These are phyloP conservation scores for Exophiala mesophila DNA, from an alignment of 2,329 filamentous ascomycete genomes.

Conservation along the genomic window DNA sequence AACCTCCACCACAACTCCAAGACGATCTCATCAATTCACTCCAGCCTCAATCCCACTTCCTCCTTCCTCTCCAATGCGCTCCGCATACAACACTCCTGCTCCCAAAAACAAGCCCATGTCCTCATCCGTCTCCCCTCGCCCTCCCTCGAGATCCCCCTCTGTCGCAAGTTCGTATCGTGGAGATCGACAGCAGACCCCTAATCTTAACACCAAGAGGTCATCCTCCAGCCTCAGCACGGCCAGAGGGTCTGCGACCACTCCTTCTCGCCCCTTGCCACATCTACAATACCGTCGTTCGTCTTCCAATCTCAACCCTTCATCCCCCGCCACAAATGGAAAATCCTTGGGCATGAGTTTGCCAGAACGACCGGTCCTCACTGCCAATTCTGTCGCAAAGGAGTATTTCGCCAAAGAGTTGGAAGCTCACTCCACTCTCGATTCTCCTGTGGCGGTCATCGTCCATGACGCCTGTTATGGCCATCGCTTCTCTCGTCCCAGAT, in stretches of 20 bases:
- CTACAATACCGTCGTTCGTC: constrained; percentile 30
- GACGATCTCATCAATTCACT: neutral
- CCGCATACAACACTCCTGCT: neutral
- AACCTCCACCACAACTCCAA: neutral
- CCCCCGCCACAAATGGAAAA: constrained; percentile 39
- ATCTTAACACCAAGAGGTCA: constrained; percentile 16
- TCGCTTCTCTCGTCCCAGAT: constrained; percentile 77
- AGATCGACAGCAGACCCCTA: constrained; percentile 21
- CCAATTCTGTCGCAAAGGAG: constrained; percentile 57
- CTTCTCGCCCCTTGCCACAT: constrained; percentile 14
- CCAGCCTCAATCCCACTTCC: constrained; percentile 1
- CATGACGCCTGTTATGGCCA: constrained; percentile 96
- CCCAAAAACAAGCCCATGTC: constrained; percentile 8
- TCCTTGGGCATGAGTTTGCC: constrained; percentile 29
- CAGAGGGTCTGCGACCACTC: constrained; percentile 16
- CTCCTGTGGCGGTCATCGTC: constrained; percentile 73
- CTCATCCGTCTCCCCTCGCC: constrained; percentile 11
- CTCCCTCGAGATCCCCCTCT: constrained; percentile 23
- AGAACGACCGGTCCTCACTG: constrained; percentile 41
- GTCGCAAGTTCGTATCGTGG: constrained; percentile 21
- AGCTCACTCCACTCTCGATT: constrained; percentile 49
- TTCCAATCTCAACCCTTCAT: constrained; percentile 39
- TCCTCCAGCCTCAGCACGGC: constrained; percentile 22
- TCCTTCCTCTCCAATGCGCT: neutral
- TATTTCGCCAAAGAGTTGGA: constrained; percentile 68